Evolutionary conservation across 2,329 filamentous ascomycete genomes (phyloP).

Genomic region (Colletotrichum endophyticum): DNA sequence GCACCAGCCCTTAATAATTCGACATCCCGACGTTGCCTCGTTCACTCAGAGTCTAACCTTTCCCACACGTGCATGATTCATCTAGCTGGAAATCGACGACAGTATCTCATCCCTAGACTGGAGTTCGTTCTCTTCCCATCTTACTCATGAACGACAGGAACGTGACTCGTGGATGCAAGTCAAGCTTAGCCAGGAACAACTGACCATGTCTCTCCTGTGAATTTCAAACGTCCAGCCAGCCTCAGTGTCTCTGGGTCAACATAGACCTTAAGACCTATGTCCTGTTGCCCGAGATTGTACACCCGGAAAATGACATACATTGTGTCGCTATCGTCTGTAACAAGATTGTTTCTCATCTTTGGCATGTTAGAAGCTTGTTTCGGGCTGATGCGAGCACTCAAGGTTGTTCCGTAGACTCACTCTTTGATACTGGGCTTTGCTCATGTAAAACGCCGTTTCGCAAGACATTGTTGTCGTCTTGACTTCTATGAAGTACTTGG

Average conservation of each 20-base stretch:
- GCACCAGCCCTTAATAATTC: neutral
- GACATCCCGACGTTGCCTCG: neutral
- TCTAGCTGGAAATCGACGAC: neutral
- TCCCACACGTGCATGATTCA: neutral
- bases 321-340: neutral
- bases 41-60: rapidly evolving
- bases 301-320: slow-evolving; percentile 49
- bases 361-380: neutral
- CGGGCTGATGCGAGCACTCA: neutral
- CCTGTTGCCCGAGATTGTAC: slow-evolving; percentile 34
- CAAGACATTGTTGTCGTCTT: slow-evolving; percentile 47
- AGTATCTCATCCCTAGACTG: neutral
- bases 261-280: slow-evolving; percentile 38
- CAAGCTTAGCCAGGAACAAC: neutral
- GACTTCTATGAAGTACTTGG: slow-evolving; percentile 54
- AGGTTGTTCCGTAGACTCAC: slow-evolving; percentile 29
- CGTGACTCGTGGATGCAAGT: neutral
- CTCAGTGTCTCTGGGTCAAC: slow-evolving; percentile 39
- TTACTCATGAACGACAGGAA: neutral
- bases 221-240: slow-evolving; percentile 24
- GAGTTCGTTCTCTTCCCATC: neutral
- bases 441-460: slow-evolving; percentile 51
- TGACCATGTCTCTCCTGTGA: slow-evolving; percentile 17
- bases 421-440: slow-evolving; percentile 44
- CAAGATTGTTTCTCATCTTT: slow-evolving; percentile 26